Percentiles rank a stretch among this genome's conserved stretches.
These are phyloP conservation scores for Talaromyces proteolyticus DNA, from an alignment of 495 filamentous ascomycete genomes.

Conservation along the genomic window DNA sequence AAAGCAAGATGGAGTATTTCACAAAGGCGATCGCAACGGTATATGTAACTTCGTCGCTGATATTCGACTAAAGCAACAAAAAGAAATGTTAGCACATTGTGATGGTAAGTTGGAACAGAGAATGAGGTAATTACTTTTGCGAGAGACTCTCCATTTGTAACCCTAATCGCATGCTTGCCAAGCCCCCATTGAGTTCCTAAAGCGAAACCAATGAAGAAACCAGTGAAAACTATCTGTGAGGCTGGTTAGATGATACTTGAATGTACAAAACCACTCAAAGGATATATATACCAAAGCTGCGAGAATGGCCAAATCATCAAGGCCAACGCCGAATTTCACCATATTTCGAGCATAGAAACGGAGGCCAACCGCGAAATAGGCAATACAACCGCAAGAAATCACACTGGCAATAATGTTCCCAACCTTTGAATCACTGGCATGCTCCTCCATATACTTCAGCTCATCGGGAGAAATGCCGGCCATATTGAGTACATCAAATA, in stretches of 20 bases:
- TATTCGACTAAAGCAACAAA: slow-evolving; percentile 25
- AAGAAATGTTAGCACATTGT: background rate
- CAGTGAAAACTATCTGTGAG: slow-evolving; percentile 7
- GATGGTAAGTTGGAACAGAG: slow-evolving; percentile 7
- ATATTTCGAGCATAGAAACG: slow-evolving; percentile 22
- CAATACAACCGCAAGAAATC: slow-evolving; percentile 21
- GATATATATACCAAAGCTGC: slow-evolving; percentile 18
- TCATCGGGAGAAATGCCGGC: background rate
- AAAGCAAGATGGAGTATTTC: slow-evolving; percentile 28
- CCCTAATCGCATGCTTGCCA: slow-evolving; percentile 24
- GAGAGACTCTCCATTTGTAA: slow-evolving; percentile 13
- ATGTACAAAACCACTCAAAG: background rate
- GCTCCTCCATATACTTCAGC: background rate
- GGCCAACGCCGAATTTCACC: slow-evolving; percentile 18
- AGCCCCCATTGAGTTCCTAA: slow-evolving; percentile 18
- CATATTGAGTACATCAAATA: background rate
- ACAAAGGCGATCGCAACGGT: slow-evolving; percentile 22
- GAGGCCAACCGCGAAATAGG: slow-evolving; percentile 21
- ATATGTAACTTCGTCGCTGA: slow-evolving; percentile 19
- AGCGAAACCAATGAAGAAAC: slow-evolving; percentile 18
- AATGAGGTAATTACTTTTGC: slow-evolving; percentile 4
- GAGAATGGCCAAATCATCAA: slow-evolving; percentile 30
- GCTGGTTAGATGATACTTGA: background rate
- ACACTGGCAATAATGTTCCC: slow-evolving; percentile 6
- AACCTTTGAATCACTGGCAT: background rate